phyloP scores from a whole-genome alignment of 2,329 filamentous ascomycete species.

The Alternaria tenuissima region DNA sequence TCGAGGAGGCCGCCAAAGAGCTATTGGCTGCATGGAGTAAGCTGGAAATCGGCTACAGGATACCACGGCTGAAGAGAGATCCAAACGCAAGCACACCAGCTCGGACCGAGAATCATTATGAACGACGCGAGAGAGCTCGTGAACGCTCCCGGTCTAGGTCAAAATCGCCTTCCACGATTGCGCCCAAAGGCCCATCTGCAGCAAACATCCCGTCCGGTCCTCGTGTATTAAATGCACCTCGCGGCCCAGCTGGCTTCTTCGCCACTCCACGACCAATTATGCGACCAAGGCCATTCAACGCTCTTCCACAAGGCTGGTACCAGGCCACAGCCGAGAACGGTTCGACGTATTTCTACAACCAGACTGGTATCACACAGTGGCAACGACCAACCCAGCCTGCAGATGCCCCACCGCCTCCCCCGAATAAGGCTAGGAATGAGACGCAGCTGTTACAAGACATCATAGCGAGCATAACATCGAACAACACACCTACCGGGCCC shows the following conservation, averaged over 20 bases:
- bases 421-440: conserved; percentile 71
- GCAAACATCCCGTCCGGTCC: conserved; percentile 54
- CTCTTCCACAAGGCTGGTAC: conserved; percentile 87
- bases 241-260: conserved; percentile 58
- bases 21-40: conserved; percentile 88
- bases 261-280: conserved; percentile 60
- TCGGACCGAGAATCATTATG: conserved; percentile 64
- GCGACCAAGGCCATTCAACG: conserved; percentile 63
- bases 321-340: conserved; percentile 72
- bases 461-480: conserved; percentile 79
- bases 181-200: conserved; percentile 54
- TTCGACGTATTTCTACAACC: conserved; percentile 84
- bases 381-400: conserved; percentile 75
- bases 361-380: conserved; percentile 79
- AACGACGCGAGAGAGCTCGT: conserved; percentile 62
- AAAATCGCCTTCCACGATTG: conserved; percentile 53
- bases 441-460: conserved; percentile 79
- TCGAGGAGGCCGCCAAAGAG: conserved; percentile 73
- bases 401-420: conserved; percentile 64
- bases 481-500: conserved; percentile 62
- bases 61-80: conserved; percentile 87
- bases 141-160: conserved; percentile 60
- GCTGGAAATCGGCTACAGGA: conserved; percentile 89
- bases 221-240: conserved; percentile 63
- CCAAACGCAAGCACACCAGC: conserved; percentile 61